Evolutionary conservation across 352 stramenopile genomes (phyloP).

Genomic region (Pythium aquatile): DNA sequence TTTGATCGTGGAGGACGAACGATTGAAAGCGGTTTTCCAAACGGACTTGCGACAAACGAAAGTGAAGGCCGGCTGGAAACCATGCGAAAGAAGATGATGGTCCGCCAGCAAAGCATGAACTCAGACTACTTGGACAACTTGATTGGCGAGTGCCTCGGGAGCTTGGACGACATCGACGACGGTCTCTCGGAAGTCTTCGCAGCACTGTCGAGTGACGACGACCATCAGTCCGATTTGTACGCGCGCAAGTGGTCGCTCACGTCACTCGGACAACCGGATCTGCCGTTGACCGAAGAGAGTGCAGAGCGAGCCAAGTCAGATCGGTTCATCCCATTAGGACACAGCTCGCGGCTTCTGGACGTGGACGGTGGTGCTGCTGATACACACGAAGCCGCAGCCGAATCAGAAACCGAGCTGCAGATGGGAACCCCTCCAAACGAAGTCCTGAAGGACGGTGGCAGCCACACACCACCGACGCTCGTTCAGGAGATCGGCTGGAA

Average conservation of each 20-base stretch:
- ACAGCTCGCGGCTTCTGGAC: neutral
- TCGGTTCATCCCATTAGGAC: neutral
- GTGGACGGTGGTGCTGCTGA: neutral
- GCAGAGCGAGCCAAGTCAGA: neutral
- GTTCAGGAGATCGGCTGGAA: conserved; percentile 22
- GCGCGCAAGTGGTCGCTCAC: conserved; percentile 8
- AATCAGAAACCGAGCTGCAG: neutral
- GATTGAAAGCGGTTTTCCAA: neutral
- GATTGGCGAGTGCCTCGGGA: conserved; percentile 18
- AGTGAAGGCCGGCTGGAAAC: neutral
- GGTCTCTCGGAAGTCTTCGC: conserved; percentile 14
- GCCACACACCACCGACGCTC: neutral
- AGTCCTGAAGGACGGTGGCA: too few relatives aligned
- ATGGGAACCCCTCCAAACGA: neutral
- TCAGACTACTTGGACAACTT: conserved; percentile 14
- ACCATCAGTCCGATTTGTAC: neutral
- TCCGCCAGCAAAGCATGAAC: conserved; percentile 15
- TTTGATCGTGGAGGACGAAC: neutral
- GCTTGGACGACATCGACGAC: conserved; percentile 21
- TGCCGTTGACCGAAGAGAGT: neutral
- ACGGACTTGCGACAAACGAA: neutral
- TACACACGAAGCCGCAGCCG: neutral
- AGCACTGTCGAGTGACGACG: conserved; percentile 10
- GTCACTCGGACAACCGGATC: neutral
- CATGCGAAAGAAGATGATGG: conserved; percentile 9